Evolutionary conservation across 2,329 filamentous ascomycete genomes (phyloP).

Genomic region (Clarireedia monteithiana): DNA sequence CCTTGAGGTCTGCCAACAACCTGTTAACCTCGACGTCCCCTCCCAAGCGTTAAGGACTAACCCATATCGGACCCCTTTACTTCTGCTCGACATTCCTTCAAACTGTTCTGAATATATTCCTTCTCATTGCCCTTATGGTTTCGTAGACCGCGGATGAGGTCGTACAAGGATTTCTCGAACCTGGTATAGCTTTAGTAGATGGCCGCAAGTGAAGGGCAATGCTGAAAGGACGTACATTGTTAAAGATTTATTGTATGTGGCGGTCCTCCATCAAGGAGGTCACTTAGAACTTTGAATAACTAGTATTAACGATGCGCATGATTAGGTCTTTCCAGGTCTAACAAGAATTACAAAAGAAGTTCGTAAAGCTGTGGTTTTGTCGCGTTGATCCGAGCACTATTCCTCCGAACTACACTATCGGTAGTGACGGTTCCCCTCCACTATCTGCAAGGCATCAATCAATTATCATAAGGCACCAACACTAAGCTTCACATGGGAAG

Average conservation of each 20-base stretch:
- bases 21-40: slow-evolving; percentile 10
- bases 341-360: not conserved
- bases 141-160: slow-evolving; percentile 92
- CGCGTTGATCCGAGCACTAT: not conserved
- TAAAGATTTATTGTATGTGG: not conserved
- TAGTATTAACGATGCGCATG: not conserved
- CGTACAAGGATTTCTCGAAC: slow-evolving; percentile 99
- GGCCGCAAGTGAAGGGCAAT: not conserved
- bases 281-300: not conserved
- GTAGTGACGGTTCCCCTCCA: no score
- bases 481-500: not conserved
- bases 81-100: slow-evolving; percentile 93
- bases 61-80: slow-evolving; percentile 91
- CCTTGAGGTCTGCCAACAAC: slow-evolving; percentile 68
- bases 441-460: not conserved
- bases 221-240: slow-evolving; percentile 11
- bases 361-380: not conserved
- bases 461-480: not conserved
- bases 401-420: no score
- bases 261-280: slow-evolving; percentile 7
- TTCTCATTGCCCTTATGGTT: slow-evolving; percentile 94
- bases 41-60: slow-evolving; percentile 33
- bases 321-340: not conserved
- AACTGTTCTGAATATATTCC: slow-evolving; percentile 86
- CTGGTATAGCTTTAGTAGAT: slow-evolving; percentile 37